Evolutionary conservation across 2,329 filamentous ascomycete species (phyloP), one percentile per base, ranked within the genome.

Genomic region (Aspergillus sp.): DNA sequence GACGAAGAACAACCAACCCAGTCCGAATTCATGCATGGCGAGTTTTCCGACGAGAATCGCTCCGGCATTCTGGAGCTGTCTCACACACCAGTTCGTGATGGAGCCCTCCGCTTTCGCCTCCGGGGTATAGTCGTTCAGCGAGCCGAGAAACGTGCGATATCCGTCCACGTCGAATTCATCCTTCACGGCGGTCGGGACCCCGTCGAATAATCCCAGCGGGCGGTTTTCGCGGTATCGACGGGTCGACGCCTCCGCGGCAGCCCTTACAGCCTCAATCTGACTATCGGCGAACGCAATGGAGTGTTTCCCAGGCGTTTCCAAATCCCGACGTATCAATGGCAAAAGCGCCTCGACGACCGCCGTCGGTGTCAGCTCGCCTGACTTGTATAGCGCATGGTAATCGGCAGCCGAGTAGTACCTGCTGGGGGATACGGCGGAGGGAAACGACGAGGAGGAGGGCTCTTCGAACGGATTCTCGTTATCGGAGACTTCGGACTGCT

Each of bases 181-280:
- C 75, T 94, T 94, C 67, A 92, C 84, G 1, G 87, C 88, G 45
- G 92, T 83, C 0, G 90, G 91, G 1, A 94, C 85, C 10, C 91
- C 91, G 67, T 94, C 90, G 3, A 94, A 78, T 10, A 89, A 73
- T n/a, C 89, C 81, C 9, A 90, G 73, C 1, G 85, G 82, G 62
- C 81, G 81, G 0, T 88, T 87, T 10, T 80, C 78, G 52, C 83
- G 82, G 73, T 87, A 93, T 24, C 90, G 82, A 67, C 83, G 79
- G 0, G 90, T 88, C 1, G 90, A 92, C 7, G 82, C 87, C 65
- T 80, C 81, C 0, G 90, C 90, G 0, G 89, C 87, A 39, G 82
- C 80, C 3, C 87, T 77, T 0, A 88, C 84, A 22, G 84, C 74
- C 18, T 87, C 83, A 10, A 81, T 81, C 54, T 86, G 82, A 51